A percentile compares a stretch with the other conserved stretches of the same genome.
phyloP scores from a whole-genome alignment of 1,139 yeast genomes.

The Entelexis paramagnoliae region DNA sequence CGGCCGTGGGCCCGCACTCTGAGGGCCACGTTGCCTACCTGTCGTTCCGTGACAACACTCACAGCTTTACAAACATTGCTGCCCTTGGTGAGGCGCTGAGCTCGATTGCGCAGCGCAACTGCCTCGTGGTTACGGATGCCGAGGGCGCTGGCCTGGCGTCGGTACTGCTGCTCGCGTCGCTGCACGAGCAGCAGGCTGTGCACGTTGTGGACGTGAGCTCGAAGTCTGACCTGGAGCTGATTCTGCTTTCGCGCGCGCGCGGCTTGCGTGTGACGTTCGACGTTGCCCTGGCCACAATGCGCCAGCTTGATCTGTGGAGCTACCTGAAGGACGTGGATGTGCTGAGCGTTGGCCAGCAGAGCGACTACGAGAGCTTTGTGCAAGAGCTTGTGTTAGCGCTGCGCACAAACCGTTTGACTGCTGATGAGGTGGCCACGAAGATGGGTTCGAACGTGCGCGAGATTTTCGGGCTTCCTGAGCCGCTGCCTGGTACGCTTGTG shows the following conservation, averaged over 20 bases:
- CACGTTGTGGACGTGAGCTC: constrained; percentile 82
- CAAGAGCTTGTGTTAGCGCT: constrained; percentile 81
- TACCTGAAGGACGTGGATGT: constrained; percentile 65
- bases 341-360: constrained; percentile 77
- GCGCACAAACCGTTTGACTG: constrained; percentile 56
- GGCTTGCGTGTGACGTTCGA: constrained; percentile 81
- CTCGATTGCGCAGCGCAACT: constrained; percentile 64
- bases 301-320: constrained; percentile 76
- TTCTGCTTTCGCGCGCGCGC: constrained; percentile 76
- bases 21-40: constrained; percentile 54
- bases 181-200: constrained; percentile 66
- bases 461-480: constrained; percentile 58
- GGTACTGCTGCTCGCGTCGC: constrained; percentile 75
- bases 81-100: constrained; percentile 54
- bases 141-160: constrained; percentile 87
- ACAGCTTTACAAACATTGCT: constrained; percentile 27
- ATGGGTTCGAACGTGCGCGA: constrained; percentile 73
- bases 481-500: constrained; percentile 65
- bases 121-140: constrained; percentile 86
- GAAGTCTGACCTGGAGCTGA: constrained; percentile 72
- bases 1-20: constrained; percentile 66
- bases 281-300: constrained; percentile 60
- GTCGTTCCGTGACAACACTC: constrained; percentile 30
- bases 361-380: constrained; percentile 67
- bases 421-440: constrained; percentile 60